phyloP scores from a whole-genome alignment of 306 rosid genomes.

The Dalbergia cultrata region DNA sequence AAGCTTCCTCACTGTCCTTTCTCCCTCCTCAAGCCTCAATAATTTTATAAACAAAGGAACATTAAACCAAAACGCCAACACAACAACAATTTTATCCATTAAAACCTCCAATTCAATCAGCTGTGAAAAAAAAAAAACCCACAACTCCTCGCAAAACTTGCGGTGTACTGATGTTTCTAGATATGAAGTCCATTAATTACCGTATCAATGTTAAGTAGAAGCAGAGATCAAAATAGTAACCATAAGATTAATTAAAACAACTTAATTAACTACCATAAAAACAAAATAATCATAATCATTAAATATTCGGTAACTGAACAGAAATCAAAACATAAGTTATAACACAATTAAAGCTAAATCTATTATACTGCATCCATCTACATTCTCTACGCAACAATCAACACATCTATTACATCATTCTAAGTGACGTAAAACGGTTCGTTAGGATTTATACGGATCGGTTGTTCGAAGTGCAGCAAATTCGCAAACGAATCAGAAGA shows the following conservation, averaged over 20 bases:
- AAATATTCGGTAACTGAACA: constrained; percentile 9
- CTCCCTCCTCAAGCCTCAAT: constrained; percentile 69
- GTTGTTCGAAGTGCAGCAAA: neutral
- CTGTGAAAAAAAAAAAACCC: neutral
- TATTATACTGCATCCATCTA: constrained; percentile 10
- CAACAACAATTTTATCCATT: constrained; percentile 20
- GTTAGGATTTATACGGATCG: constrained; percentile 12
- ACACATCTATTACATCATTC: neutral
- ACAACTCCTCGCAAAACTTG: neutral
- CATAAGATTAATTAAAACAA: neutral
- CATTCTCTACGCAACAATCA: neutral
- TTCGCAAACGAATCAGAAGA: neutral
- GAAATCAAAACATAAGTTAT: neutral
- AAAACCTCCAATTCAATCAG: neutral
- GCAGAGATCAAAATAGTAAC: neutral
- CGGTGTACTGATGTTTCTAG: neutral
- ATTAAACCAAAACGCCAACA: neutral
- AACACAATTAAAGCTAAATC: neutral
- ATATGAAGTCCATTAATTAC: neutral
- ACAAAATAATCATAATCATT: neutral
- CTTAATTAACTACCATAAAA: neutral
- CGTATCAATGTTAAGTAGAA: neutral
- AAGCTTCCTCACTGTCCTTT: constrained; percentile 95
- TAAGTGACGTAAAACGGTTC: neutral
- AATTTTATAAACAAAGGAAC: constrained; percentile 6